These are phyloP conservation scores for Mucor piriformis DNA, from an alignment of 371 early-diverging fungal genomes.

Conservation along the genomic window DNA sequence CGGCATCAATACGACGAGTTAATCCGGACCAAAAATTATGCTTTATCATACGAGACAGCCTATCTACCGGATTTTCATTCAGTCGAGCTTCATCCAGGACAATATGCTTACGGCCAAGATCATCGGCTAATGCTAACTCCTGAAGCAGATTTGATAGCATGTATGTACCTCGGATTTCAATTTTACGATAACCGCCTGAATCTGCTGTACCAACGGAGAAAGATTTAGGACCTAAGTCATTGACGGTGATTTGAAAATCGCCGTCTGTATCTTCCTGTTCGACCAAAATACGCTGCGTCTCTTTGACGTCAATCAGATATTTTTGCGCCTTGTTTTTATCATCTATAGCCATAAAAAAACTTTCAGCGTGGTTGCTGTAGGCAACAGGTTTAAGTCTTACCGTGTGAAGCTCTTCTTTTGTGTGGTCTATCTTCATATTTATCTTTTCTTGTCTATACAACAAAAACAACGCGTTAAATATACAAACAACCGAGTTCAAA, in stretches of 20 bases:
- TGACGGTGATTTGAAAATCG: constrained; percentile 88
- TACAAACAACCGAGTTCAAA: background rate
- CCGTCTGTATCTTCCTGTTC: constrained; percentile 93
- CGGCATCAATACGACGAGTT: constrained; percentile 88
- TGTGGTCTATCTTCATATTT: constrained; percentile 7
- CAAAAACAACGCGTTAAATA: background rate
- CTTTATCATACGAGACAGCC: constrained; percentile 86
- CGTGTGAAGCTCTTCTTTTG: constrained; percentile 48
- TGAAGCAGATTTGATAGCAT: constrained; percentile 89
- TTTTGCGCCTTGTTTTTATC: constrained; percentile 67
- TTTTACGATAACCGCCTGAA: constrained; percentile 80
- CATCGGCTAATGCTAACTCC: constrained; percentile 87
- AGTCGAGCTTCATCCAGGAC: constrained; percentile 81
- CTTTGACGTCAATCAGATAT: constrained; percentile 81
- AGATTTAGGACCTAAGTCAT: constrained; percentile 89
- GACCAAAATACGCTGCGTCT: constrained; percentile 72
- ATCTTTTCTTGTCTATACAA: background rate
- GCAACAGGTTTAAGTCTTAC: too few species aligned
- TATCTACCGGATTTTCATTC: constrained; percentile 89
- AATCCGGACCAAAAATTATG: constrained; percentile 90
- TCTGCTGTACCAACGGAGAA: constrained; percentile 82
- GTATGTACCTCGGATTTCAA: constrained; percentile 89
- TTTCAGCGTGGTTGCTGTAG: too few species aligned
- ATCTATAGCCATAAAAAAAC: constrained; percentile 40
- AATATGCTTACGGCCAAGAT: constrained; percentile 77